Base-by-base conservation (phyloP, 306 rosid species). In the Dryas alaskensis region DNA sequence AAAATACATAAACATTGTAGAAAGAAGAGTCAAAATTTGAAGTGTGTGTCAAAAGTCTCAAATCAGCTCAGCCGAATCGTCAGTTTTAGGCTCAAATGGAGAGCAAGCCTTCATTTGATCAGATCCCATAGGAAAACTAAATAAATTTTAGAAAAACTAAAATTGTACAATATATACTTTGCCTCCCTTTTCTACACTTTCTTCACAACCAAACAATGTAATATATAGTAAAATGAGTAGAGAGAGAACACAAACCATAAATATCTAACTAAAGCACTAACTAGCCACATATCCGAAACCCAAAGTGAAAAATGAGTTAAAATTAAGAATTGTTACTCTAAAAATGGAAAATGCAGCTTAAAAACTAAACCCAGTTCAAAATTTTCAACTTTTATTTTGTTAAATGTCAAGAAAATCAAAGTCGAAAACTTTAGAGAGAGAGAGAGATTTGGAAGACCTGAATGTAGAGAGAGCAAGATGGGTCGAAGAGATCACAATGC, bases 401-500 rank as follows among this genome's bases (percentile, higher is more conserved):
- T 44, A 42, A 46, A 51, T 44, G 43, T 11, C 65, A 68, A 54
- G 37, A 68, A n/a, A 43, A 31, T 11, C n/a, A 59, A 60, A 68
- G 50, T 4, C 40, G 1, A 39, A 40, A 71, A 46, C 50, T 70
- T 67, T 57, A 48, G 65, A 48, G 31, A 51, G 43, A 57, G 42
- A 37, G 54, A 11, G 58, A 67, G 71, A 72, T 72, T 60, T 0
- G 52, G 53, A 17, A 11, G 7, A 87, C 96, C 96, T 82, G 77
- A 75, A 60, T 48, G 39, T 69, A 5, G 53, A 75, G 70, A 60
- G 79, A n/a, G 54, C 42, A 67, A 67, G 61, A n/a, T 69, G 87
- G 96, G 88, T 80, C 84, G 75, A 70, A 76, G 80, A 52, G 79
- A 87, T 75, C 82, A 89, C 77, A 84, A 80, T 70, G 90, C 11